These are phyloP conservation scores for Pseudogymnoascus sp. DNA, from an alignment of 2,329 filamentous ascomycete species.

Conservation along the genomic window DNA sequence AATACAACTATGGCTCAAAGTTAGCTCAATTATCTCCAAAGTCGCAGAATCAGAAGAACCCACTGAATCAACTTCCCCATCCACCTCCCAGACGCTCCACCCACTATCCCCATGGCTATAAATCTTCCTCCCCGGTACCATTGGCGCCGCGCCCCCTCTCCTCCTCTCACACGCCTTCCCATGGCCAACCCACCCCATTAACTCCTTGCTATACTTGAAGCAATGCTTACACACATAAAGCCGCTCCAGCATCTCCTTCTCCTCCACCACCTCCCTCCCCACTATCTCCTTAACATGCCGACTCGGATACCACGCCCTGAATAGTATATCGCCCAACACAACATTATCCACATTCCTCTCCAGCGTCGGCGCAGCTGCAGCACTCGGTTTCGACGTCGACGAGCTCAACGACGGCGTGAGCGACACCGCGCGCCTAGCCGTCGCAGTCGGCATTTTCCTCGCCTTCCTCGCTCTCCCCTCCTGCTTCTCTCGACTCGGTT, in stretches of 20 bases:
- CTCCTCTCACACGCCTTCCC: slow-evolving; percentile 47
- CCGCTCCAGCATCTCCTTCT: slow-evolving; percentile 45
- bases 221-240: slow-evolving; percentile 87
- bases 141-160: slow-evolving; percentile 23
- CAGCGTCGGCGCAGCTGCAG: slow-evolving; percentile 7
- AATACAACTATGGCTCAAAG: slow-evolving; percentile 58
- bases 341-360: slow-evolving; percentile 82
- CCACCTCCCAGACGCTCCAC: slow-evolving; percentile 86
- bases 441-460: neutral
- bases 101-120: slow-evolving; percentile 62
- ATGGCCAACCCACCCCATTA: slow-evolving; percentile 51
- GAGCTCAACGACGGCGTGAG: slow-evolving; percentile 1
- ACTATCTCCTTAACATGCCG: slow-evolving; percentile 72
- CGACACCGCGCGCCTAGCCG: slow-evolving; percentile 5
- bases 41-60: slow-evolving; percentile 26
- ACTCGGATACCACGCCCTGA: slow-evolving; percentile 87
- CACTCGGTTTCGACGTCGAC: neutral
- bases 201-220: slow-evolving; percentile 77
- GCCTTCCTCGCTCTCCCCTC: neutral
- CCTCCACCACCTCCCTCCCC: slow-evolving; percentile 35
- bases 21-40: slow-evolving; percentile 7
- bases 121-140: slow-evolving; percentile 60
- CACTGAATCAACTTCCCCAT: slow-evolving; percentile 75
- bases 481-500: neutral
- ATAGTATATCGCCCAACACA: slow-evolving; percentile 73